A percentile compares a stretch with the other conserved stretches of the same genome.
Conservation (phyloP, 1,284 basidiomycete species). For the Ustilago lituana region DNA sequence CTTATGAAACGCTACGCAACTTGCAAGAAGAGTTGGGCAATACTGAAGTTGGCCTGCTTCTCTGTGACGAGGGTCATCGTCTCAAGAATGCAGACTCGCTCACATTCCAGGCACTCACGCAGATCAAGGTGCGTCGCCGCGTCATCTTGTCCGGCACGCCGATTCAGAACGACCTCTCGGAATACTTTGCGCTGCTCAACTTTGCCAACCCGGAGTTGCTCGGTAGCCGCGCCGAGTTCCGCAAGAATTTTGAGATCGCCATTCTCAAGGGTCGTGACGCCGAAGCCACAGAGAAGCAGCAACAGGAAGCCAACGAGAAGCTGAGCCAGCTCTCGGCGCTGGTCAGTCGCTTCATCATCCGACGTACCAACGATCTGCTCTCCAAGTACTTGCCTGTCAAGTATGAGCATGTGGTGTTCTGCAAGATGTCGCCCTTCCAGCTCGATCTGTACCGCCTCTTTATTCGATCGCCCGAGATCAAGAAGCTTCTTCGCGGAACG, state of each 20-base stretch:
- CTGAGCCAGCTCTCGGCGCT: conserved; percentile 89
- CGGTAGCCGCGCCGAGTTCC: conserved; percentile 89
- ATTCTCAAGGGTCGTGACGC: conserved; percentile 95
- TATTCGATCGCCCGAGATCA: conserved; percentile 92
- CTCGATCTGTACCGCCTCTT: conserved; percentile 89
- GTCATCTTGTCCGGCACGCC: conserved; percentile 97
- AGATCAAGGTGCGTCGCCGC: conserved; percentile 87
- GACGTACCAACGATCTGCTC: conserved; percentile 93
- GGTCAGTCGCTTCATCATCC: conserved; percentile 96
- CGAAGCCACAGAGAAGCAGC: conserved; percentile 83
- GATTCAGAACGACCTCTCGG: conserved; percentile 96
- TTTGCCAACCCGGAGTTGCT: conserved; percentile 97
- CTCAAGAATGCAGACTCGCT: conserved; percentile 83
- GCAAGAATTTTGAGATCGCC: conserved; percentile 93
- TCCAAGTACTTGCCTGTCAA: conserved; percentile 99
- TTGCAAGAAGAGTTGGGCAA: conserved; percentile 61
- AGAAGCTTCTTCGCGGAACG: conserved; percentile 85
- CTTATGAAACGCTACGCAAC: conserved; percentile 87
- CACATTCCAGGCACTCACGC: conserved; percentile 87
- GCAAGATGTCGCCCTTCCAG: conserved; percentile 87
- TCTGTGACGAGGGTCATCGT: conserved; percentile 97
- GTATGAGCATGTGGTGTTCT: conserved; percentile 99
- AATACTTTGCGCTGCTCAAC: conserved; percentile 94
- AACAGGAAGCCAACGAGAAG: conserved; percentile 86
- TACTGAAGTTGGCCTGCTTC: conserved; percentile 81